phyloP scores from a whole-genome alignment of 371 early-diverging fungal genomes.

The Mucor lusitanicus region DNA sequence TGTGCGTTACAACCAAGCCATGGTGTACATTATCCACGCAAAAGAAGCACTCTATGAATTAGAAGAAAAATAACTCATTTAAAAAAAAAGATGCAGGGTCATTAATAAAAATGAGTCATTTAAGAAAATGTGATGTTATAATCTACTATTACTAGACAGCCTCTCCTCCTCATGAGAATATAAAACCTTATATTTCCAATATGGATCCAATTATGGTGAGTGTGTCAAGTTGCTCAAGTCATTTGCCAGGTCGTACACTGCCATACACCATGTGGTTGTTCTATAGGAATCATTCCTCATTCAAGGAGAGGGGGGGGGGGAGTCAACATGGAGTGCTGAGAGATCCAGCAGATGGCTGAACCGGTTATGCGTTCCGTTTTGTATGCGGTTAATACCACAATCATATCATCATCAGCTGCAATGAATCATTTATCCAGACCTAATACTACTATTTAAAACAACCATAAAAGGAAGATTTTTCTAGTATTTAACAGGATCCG shows the following conservation, averaged over 20 bases:
- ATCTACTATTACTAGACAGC: too few relatives aligned
- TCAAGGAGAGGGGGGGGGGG: too few relatives aligned
- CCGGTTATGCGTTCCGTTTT: neutral
- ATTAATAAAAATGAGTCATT: constrained; percentile 4
- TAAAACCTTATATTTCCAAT: neutral
- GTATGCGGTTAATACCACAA: neutral
- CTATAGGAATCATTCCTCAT: neutral
- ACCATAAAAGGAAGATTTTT: constrained; percentile 2
- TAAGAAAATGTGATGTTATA: neutral
- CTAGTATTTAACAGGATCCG: neutral
- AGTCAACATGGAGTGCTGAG: neutral
- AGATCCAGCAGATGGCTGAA: neutral
- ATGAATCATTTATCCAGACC: neutral
- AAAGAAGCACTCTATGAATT: constrained; percentile 25
- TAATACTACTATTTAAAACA: neutral
- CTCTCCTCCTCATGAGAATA: too few relatives aligned
- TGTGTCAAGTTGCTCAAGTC: neutral
- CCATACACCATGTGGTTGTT: neutral
- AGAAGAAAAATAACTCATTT: neutral
- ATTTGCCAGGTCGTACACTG: neutral
- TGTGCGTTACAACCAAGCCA: constrained; percentile 17
- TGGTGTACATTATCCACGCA: constrained; percentile 36
- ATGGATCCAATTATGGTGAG: neutral
- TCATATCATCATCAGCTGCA: constrained; percentile 1
- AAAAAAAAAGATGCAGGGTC: constrained; percentile 2